Evolutionary conservation across 2,329 filamentous ascomycete genomes (phyloP).

Genomic region (Tolypocladium tropicale): DNA sequence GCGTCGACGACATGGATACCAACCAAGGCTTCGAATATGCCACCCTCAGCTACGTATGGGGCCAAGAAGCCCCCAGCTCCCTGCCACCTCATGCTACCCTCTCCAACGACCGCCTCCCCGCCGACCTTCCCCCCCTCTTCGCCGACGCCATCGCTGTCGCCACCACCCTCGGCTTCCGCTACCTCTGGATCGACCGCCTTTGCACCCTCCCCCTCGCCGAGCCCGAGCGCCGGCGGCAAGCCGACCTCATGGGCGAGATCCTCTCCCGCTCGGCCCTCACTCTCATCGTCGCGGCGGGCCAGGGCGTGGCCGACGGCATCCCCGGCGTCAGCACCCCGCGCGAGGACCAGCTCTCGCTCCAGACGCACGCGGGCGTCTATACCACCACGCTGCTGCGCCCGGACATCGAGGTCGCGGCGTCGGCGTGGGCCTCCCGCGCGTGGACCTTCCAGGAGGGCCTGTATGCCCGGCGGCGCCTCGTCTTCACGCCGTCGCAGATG

Average conservation of each 20-base stretch:
- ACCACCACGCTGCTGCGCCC: slow-evolving; percentile 25
- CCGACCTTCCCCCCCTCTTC: slow-evolving; percentile 17
- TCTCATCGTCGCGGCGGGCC: slow-evolving; percentile 23
- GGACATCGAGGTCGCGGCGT: slow-evolving; percentile 22
- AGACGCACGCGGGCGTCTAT: slow-evolving; percentile 20
- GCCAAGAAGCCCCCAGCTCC: slow-evolving; percentile 10
- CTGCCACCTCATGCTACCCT: neutral
- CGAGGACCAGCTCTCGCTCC: slow-evolving; percentile 23
- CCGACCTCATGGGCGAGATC: slow-evolving; percentile 22
- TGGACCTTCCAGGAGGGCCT: slow-evolving; percentile 28
- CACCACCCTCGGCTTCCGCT: slow-evolving; percentile 20
- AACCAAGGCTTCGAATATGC: slow-evolving; percentile 17
- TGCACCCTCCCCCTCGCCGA: slow-evolving; percentile 20
- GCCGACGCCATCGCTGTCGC: slow-evolving; percentile 22
- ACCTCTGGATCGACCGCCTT: slow-evolving; percentile 27
- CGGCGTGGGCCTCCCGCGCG: slow-evolving; percentile 22
- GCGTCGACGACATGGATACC: slow-evolving; percentile 14
- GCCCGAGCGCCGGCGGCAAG: slow-evolving; percentile 15
- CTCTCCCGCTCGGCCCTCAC: slow-evolving; percentile 22
- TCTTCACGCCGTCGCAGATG: slow-evolving; percentile 25
- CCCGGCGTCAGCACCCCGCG: slow-evolving; percentile 22
- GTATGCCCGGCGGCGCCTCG: slow-evolving; percentile 22
- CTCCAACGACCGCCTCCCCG: slow-evolving; percentile 10
- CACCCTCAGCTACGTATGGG: slow-evolving; percentile 25
- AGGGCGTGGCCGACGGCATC: slow-evolving; percentile 19